Percentiles rank a stretch among this genome's conserved stretches.
Evolutionary conservation across 352 stramenopile genomes (phyloP).

Genomic region (Phytopythium vexans): DNA sequence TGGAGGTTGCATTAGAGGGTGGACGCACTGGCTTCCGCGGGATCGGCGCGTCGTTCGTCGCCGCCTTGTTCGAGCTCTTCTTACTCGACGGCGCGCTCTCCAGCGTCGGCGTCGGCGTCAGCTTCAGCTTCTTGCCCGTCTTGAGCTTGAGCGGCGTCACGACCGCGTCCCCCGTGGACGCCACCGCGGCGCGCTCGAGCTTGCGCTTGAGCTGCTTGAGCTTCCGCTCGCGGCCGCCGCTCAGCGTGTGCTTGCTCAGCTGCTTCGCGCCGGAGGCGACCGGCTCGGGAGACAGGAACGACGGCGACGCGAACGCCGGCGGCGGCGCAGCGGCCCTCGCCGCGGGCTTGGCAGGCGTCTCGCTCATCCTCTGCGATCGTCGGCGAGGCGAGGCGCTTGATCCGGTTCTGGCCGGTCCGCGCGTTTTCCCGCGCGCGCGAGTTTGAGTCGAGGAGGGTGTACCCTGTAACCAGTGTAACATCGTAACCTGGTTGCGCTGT

Average conservation of each 20-base stretch:
- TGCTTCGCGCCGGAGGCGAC: slow-evolving; percentile 9
- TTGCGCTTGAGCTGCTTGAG: slow-evolving; percentile 31
- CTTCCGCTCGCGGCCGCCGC: slow-evolving; percentile 30
- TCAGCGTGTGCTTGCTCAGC: slow-evolving; percentile 34
- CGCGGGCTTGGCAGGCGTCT: neutral
- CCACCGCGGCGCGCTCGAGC: slow-evolving; percentile 17
- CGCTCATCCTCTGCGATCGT: neutral
- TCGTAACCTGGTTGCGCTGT: no score
- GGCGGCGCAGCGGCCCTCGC: neutral
- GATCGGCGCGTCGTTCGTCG: no score
- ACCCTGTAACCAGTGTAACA: no score
- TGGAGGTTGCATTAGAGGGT: neutral
- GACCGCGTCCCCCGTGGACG: neutral
- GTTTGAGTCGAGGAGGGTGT: neutral
- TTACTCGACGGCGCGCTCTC: neutral
- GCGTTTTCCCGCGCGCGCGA: slow-evolving; percentile 3
- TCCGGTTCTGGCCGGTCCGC: neutral
- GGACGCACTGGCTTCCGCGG: no score
- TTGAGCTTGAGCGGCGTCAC: slow-evolving; percentile 10
- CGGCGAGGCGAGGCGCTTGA: neutral
- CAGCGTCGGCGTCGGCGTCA: slow-evolving; percentile 1
- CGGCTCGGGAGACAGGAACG: slow-evolving; percentile 42
- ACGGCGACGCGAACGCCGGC: slow-evolving; percentile 21
- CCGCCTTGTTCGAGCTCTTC: neutral
- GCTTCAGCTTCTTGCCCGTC: slow-evolving; percentile 24